A percentile compares a stretch with the other conserved stretches of the same genome.
Evolutionary conservation across 257 asterid genomes (phyloP).

Genomic region (Ligustrum vulgare): DNA sequence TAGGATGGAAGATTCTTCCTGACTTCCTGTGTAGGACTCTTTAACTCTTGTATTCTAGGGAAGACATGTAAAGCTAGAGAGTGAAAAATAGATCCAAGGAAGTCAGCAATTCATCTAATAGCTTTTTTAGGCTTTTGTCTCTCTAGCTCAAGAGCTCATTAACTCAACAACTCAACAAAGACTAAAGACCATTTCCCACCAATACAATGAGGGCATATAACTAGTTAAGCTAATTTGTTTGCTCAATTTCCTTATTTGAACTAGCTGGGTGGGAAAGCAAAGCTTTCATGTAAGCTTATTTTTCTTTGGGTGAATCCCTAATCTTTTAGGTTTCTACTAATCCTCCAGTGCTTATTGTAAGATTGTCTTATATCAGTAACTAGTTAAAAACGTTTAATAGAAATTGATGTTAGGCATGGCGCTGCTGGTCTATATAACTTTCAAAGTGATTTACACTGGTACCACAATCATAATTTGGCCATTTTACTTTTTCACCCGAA

Average conservation of each 20-base stretch:
- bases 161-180: background rate
- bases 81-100: background rate
- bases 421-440: constrained; percentile 5
- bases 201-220: background rate
- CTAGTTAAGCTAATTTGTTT: background rate
- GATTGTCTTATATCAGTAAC: background rate
- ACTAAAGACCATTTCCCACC: background rate
- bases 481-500: background rate
- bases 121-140: background rate
- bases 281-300: background rate
- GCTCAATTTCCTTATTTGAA: background rate
- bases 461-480: background rate
- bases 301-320: background rate
- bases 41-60: background rate
- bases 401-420: constrained; percentile 12
- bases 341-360: background rate
- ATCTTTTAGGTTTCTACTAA: background rate
- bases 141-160: background rate
- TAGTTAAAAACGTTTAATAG: background rate
- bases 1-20: background rate
- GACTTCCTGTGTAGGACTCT: background rate
- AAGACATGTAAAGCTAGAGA: background rate
- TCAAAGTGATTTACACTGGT: background rate
- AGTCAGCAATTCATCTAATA: background rate
- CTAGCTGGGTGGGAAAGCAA: background rate